Evolutionary conservation across 345 rosid species (phyloP), one percentile per base, ranked within the genome.

Genomic region (Populus simonii): DNA sequence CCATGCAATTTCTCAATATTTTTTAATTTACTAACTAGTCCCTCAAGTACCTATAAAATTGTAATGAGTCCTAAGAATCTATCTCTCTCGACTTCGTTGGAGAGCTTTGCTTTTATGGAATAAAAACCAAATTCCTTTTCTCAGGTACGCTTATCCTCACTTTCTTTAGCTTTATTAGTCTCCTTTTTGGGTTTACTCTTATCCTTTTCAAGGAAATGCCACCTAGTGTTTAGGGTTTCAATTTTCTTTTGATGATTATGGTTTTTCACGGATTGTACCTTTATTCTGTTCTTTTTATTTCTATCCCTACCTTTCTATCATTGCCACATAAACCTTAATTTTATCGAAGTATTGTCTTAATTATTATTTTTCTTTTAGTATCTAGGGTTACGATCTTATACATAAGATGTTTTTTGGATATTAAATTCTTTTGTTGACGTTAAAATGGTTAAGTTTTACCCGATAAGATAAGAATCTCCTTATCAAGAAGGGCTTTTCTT

Each of bases 41-140:
- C 85, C 73, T 51, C 74, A 39, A 82, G 39, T 74, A 79, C 81
- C 73, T 82, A 82, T 80, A 82, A 75, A 80, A 80, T 61, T 71
- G 63, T 35, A 65, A 35, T 13, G 7, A 9, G 29, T 1, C 16
- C 6, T 22, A 1, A 11, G 3, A 0, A 8, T 18, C 4, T 22
- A 8, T 55, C 25, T 18, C 17, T 74, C 22, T 63, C 43, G 39
- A 72, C 41, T 12, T 0, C 10, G 2, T 20, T 3, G 7, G 39
- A 1, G 11, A 74, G n/a, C 20, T n/a, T 13, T 3, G 25, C 15
- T 70, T 57, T 62, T 1, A 13, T 41, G 45, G 70, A 45, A 23
- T 62, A 71, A 65, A 27, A 57, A 11, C 31, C 41, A 20, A 38
- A 20, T 36, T 17, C 57, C 22, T 68, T 53, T 3, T 45, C 9